These are phyloP conservation scores for Rhodofomes roseus DNA, from an alignment of 1,284 basidiomycete genomes.

Conservation along the genomic window DNA sequence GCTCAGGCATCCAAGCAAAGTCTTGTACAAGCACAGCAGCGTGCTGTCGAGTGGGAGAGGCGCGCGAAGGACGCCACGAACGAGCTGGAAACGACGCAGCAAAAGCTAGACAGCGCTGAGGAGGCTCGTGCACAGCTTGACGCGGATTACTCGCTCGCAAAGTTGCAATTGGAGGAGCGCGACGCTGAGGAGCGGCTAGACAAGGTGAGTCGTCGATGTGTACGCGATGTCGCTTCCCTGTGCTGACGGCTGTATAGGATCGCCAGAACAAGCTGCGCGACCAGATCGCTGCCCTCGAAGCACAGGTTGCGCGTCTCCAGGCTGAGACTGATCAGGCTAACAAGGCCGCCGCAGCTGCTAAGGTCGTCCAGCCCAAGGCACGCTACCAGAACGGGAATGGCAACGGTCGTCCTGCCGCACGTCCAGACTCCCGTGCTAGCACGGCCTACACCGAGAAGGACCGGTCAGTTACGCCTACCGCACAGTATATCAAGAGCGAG, in stretches of 20 bases:
- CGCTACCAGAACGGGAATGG: constrained; percentile 30
- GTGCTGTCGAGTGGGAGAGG: constrained; percentile 74
- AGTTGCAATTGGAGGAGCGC: constrained; percentile 68
- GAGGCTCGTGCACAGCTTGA: constrained; percentile 62
- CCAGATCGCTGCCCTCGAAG: constrained; percentile 60
- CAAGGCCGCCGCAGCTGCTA: constrained; percentile 33
- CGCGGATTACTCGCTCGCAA: constrained; percentile 60
- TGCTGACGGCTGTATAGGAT: constrained; percentile 43
- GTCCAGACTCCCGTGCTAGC: constrained; percentile 70
- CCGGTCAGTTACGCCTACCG: constrained; percentile 39
- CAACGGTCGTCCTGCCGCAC: constrained; percentile 37
- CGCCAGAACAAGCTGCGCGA: constrained; percentile 65
- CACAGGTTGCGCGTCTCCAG: constrained; percentile 56
- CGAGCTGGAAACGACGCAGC: constrained; percentile 53
- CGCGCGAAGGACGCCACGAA: constrained; percentile 68
- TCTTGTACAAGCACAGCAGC: constrained; percentile 69
- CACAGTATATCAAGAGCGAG: constrained; percentile 17
- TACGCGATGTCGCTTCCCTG: not conserved
- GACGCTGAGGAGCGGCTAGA: constrained; percentile 63
- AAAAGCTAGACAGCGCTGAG: constrained; percentile 62
- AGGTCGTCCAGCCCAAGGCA: constrained; percentile 11
- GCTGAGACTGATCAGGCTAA: constrained; percentile 54
- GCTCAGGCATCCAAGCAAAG: constrained; percentile 56
- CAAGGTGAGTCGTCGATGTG: constrained; percentile 43
- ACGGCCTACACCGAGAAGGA: constrained; percentile 43